phyloP scores from a whole-genome alignment of 2,329 filamentous ascomycete species.

The Monosporascus sp. region DNA sequence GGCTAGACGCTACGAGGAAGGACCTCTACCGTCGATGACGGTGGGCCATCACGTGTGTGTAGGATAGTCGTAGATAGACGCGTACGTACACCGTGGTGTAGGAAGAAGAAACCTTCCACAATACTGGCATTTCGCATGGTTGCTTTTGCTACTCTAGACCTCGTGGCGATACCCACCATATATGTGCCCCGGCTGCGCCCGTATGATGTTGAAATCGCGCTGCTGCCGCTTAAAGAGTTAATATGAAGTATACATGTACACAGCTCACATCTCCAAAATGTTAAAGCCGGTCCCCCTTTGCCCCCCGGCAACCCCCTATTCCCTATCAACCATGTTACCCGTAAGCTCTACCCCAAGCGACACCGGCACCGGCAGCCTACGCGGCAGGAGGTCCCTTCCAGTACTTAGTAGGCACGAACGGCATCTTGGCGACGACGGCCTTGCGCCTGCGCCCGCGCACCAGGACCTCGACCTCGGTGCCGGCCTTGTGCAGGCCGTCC shows the following conservation, averaged over 20 bases:
- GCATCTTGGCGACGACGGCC: constrained; percentile 80
- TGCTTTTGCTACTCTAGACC: too few species aligned
- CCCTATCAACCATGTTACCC: too few species aligned
- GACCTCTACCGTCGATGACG: neutral
- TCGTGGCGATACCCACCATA: too few species aligned
- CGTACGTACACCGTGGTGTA: too few species aligned
- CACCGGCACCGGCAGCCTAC: neutral
- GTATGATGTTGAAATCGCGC: neutral
- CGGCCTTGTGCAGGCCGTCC: constrained; percentile 75
- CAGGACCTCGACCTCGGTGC: constrained; percentile 73
- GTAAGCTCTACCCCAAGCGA: neutral
- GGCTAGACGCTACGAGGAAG: neutral
- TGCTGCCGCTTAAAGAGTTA: neutral
- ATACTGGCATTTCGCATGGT: too few species aligned
- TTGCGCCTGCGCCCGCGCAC: constrained; percentile 72
- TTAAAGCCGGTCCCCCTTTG: neutral
- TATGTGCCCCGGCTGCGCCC: neutral
- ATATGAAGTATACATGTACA: too few species aligned
- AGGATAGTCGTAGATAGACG: too few species aligned
- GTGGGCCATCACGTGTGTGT: neutral
- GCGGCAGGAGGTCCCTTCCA: constrained; percentile 40
- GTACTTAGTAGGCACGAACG: constrained; percentile 78
- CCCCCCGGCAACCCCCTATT: neutral
- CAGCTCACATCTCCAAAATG: too few species aligned
- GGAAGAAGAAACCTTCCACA: too few species aligned